Evolutionary conservation across 2,329 filamentous ascomycete species (phyloP).

Genomic region (Ascocoryne sarcoides): DNA sequence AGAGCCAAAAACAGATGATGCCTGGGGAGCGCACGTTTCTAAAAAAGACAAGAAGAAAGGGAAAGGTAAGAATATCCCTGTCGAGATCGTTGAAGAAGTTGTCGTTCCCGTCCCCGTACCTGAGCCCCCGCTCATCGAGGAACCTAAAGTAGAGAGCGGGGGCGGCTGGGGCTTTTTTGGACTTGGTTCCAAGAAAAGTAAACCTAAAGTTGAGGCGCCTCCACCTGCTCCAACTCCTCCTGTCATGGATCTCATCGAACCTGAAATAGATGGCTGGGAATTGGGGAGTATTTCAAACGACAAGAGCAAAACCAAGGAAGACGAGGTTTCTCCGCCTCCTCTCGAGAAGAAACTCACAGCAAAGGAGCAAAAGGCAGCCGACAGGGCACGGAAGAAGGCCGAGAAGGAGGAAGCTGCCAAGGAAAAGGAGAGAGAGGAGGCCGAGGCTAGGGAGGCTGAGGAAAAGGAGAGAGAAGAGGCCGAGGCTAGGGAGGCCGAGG

Average conservation of each 20-base stretch:
- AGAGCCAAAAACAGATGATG: slow-evolving; percentile 38
- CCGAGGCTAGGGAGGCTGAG: slow-evolving; percentile 6
- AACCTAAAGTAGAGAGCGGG: slow-evolving; percentile 32
- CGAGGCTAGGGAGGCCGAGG: too few relatives aligned
- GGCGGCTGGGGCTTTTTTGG: slow-evolving; percentile 35
- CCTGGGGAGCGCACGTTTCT: slow-evolving; percentile 17
- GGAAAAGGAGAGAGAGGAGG: slow-evolving; percentile 19
- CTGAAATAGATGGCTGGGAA: slow-evolving; percentile 32
- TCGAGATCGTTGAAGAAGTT: slow-evolving; percentile 39
- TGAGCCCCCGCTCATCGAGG: slow-evolving; percentile 34
- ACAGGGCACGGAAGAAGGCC: slow-evolving; percentile 33
- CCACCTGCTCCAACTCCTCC: slow-evolving; percentile 42
- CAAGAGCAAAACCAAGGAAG: slow-evolving; percentile 36
- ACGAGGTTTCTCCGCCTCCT: slow-evolving; percentile 27
- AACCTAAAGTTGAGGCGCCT: slow-evolving; percentile 34
- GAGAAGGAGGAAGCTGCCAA: slow-evolving; percentile 24
- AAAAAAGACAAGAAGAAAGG: slow-evolving; percentile 42
- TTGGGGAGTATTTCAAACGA: slow-evolving; percentile 22
- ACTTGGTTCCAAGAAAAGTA: slow-evolving; percentile 30
- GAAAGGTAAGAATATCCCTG: slow-evolving; percentile 40
- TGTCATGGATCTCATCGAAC: slow-evolving; percentile 37
- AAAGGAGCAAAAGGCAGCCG: slow-evolving; percentile 42
- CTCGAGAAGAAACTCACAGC: slow-evolving; percentile 40
- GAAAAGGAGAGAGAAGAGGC: slow-evolving; percentile 20
- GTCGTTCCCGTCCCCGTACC: slow-evolving; percentile 30